Conservation (phyloP, 2,329 filamentous ascomycete species). For the Penicillium sp. region DNA sequence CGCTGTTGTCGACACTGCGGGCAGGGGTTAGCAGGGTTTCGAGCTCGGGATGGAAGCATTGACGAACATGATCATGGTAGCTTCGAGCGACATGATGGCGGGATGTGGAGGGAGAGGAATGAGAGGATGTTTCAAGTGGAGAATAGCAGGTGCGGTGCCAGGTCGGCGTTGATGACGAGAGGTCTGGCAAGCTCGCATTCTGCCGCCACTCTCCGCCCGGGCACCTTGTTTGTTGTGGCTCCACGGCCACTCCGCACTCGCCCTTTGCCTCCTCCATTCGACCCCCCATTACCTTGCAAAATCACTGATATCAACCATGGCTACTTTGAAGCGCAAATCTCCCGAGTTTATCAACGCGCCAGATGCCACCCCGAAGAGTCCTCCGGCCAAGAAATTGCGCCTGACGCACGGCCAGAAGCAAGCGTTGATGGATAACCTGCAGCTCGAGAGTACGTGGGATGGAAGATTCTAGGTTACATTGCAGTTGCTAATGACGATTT, state of each 20-base stretch:
- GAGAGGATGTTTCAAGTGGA: constrained; percentile 11
- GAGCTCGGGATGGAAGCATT: constrained; percentile 1
- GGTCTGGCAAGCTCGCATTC: constrained; percentile 29
- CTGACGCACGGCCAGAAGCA: constrained; percentile 78
- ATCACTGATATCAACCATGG: constrained; percentile 35
- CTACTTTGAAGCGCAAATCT: constrained; percentile 47
- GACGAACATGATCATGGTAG: constrained; percentile 87
- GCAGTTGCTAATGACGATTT: constrained; percentile 16
- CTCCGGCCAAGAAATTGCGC: constrained; percentile 65
- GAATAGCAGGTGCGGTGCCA: constrained; percentile 17
- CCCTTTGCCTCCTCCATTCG: constrained; percentile 5
- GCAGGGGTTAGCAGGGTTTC: constrained; percentile 26
- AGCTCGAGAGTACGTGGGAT: constrained; percentile 75
- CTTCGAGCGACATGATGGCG: constrained; percentile 93
- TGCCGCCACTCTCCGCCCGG: constrained; percentile 22
- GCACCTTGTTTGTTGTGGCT: constrained; percentile 31
- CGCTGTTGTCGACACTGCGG: constrained; percentile 89
- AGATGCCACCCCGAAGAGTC: constrained; percentile 50
- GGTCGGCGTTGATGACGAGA: constrained; percentile 34
- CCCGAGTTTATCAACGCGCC: constrained; percentile 37
- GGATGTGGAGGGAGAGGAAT: constrained; percentile 26
- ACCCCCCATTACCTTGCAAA: neutral
- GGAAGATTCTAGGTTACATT: neutral
- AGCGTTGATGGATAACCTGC: constrained; percentile 83
- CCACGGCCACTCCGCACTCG: constrained; percentile 21